Base-by-base conservation (phyloP, 345 rosid genomes). In the Lumnitzera littorea region DNA sequence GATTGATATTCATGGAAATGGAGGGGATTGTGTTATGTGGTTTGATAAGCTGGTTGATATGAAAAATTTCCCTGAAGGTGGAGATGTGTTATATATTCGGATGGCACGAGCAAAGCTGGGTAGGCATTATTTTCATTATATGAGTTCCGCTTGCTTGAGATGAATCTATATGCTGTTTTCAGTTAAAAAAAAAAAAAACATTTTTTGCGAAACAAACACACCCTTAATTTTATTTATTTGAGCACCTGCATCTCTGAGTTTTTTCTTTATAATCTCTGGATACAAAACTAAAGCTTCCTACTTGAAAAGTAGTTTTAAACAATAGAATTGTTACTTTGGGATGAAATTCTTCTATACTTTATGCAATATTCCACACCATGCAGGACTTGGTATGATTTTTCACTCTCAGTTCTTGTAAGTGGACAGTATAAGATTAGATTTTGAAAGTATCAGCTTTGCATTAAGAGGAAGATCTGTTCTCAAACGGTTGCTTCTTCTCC, bases 101-200 rank as follows among this genome's bases (percentile, higher is more conserved):
- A 60, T 67, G 71, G 71, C 65, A 13, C 55, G 55, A 24, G 65
- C 50, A 17, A 65, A 67, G 51, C 51, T 67, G 29, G 71, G 71
- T 67, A 60, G 43, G 11, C 43, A 7, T 5, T 9, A 36, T 36
- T 36, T 36, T 36, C 43, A 9, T 36, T 36, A 7, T 36, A 29
- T 29, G 20, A 20, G 43, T 36, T 36, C 7, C 7, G 10, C 7
- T 7, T 36, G 43, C 43, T 36, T 36, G 43, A 36, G 1, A 4
- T 36, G 43, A 36, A 36, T 36, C 43, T 36, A 36, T 9, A 9
- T 9, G 7, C 7, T 36, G 43, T 36, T 36, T 36, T 9, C 10
- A 5, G 9, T 36, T 0, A 1, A 9, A 7, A 36, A 36, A 36
- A 36, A 6, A 36, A 20, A 20, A 20, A 20, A 20, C 0, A 20